Base-by-base conservation (phyloP, 2,329 filamentous ascomycete species). In the Pseudogymnoascus sp. region DNA sequence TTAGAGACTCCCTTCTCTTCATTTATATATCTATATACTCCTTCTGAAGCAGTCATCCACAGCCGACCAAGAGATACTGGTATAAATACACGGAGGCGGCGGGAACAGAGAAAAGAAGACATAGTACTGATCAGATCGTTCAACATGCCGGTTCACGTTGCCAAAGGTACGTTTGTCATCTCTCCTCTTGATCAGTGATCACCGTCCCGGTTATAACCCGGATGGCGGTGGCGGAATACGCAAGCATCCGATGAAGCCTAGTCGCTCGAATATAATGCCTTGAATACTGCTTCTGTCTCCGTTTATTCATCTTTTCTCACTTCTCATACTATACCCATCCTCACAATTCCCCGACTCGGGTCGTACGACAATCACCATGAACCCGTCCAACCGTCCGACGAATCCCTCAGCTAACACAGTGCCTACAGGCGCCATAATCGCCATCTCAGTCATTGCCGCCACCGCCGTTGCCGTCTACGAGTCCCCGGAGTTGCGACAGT, bases 401-500 rank as follows among this genome's bases (percentile, higher is more conserved):
- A 60, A 40, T 37, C 33, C 33, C 13, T 40, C 57, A 15, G 33
- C 57, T 59, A 59, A 59, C 36, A n/a, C 17, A 21, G 33, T 68
- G 33, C 62, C 69, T 63, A 67, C 70, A 73, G 71, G 68, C 62
- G 70, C 67, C 6, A 69, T 72, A 21, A 66, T 73, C 40, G 71
- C 70, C 10, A 68, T 71, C 39, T 63, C 65, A 4, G 66, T 71
- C 10, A 70, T 69, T 31, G 68, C 71, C 29, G 71, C 69, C 35
- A 69, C 70, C 35, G 71, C 71, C 47, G 68, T 73, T 33, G 71
- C 71, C 65, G 77, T 87, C 63, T 86, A 86, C 74, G 84, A 87
- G 70, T 84, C 79, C 21, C 84, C 84, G 61, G 84, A 87, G 72
- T 72, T 86, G 29, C 82, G 83, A 64, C 82, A 83, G 66, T 81